Evolutionary conservation across 768 basidiomycete genomes (phyloP).

Genomic region (Fistulinella prunicolor): DNA sequence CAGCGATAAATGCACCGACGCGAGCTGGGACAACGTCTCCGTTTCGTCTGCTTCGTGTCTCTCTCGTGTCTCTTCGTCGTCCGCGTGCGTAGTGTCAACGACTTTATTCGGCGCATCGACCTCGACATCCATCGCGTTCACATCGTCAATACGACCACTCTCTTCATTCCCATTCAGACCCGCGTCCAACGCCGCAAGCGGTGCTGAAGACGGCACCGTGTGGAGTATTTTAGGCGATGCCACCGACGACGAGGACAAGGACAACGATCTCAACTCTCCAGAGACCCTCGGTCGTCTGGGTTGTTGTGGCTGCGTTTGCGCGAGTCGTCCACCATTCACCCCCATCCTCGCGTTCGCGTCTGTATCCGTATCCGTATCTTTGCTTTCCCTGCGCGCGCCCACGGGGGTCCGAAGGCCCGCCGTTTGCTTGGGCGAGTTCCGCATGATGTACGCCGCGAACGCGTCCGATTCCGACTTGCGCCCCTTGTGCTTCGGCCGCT

Average conservation of each 20-base stretch:
- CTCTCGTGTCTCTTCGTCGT: background rate
- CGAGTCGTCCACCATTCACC: too few species aligned
- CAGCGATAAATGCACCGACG: constrained; percentile 21
- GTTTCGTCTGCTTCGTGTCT: constrained; percentile 7
- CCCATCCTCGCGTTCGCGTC: background rate
- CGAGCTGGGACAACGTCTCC: constrained; percentile 23
- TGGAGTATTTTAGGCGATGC: background rate
- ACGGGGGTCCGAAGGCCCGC: too few species aligned
- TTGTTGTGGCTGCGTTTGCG: too few species aligned
- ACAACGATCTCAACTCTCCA: background rate
- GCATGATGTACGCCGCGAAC: constrained; percentile 22
- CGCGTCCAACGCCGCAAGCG: background rate
- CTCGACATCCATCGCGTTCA: background rate
- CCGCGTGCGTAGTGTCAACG: background rate
- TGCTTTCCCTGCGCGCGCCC: too few species aligned
- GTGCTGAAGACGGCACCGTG: background rate
- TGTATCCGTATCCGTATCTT: too few species aligned
- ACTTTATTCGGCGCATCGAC: background rate
- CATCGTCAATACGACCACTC: background rate
- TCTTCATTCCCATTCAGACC: background rate
- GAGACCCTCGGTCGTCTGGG: background rate
- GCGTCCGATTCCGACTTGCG: constrained; percentile 12
- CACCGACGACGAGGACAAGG: background rate
- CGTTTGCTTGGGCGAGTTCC: background rate
- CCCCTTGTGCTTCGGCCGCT: background rate